Conservation (phyloP, 2,329 filamentous ascomycete genomes). For the Fusarium nanum region DNA sequence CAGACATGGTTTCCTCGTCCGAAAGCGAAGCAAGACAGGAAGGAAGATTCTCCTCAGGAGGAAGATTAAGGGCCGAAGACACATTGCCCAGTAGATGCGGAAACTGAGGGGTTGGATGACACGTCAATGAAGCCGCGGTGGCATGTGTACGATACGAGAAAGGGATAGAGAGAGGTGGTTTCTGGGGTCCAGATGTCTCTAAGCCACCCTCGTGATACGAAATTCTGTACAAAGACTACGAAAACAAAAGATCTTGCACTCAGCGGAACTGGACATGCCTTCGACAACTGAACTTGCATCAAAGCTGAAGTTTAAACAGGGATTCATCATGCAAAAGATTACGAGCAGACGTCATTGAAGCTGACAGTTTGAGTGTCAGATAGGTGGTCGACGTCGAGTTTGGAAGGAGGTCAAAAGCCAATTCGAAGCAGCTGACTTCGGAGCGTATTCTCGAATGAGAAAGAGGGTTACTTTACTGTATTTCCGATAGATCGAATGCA, state of each 20-base stretch:
- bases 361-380: constrained; percentile 1
- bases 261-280: no score
- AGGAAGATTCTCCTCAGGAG: constrained; percentile 65
- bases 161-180: constrained; percentile 24
- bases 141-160: constrained; percentile 43
- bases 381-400: constrained; percentile 16
- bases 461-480: constrained; percentile 3
- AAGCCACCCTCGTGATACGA: constrained; percentile 29
- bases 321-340: constrained; percentile 9
- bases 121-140: constrained; percentile 8
- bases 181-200: neutral
- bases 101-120: constrained; percentile 5
- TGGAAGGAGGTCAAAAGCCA: constrained; percentile 5
- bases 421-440: constrained; percentile 20
- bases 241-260: constrained; percentile 25
- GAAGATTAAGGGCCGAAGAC: constrained; percentile 63
- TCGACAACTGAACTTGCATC: constrained; percentile 11
- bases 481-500: constrained; percentile 20
- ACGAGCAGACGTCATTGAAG: constrained; percentile 4
- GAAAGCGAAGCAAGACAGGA: constrained; percentile 63
- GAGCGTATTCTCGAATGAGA: constrained; percentile 25
- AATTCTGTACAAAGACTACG: constrained; percentile 40
- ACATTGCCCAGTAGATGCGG: constrained; percentile 43
- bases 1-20: constrained; percentile 67
- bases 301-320: constrained; percentile 8